Percentiles rank a stretch among this genome's conserved stretches.
phyloP scores from a whole-genome alignment of 1,139 yeast genomes.

The Blastobotrys proliferans region DNA sequence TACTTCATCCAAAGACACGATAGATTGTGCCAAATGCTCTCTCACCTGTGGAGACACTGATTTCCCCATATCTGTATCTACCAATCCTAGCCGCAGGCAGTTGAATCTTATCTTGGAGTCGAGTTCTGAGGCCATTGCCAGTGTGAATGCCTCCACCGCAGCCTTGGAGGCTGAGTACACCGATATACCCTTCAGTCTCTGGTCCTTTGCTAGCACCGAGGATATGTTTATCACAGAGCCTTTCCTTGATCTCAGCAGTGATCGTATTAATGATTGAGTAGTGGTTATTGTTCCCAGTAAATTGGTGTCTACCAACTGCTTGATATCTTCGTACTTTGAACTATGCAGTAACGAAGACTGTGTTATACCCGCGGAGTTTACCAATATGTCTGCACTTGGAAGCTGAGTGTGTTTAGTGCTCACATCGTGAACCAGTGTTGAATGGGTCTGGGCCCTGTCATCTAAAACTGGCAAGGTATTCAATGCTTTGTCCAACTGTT shows the following conservation, averaged over 20 bases:
- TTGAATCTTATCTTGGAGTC: conserved; percentile 53
- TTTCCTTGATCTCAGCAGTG: conserved; percentile 42
- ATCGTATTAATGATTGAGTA: conserved; percentile 45
- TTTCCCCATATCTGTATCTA: conserved; percentile 67
- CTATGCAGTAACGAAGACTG: conserved; percentile 54
- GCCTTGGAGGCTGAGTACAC: conserved; percentile 81
- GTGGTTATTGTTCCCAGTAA: conserved; percentile 62
- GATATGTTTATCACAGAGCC: conserved; percentile 62
- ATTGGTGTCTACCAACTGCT: conserved; percentile 54
- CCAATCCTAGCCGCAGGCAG: conserved; percentile 68
- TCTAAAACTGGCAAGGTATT: conserved; percentile 35
- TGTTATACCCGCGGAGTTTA: conserved; percentile 82
- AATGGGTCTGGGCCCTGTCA: conserved; percentile 45
- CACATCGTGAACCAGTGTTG: conserved; percentile 51
- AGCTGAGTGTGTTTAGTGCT: conserved; percentile 11
- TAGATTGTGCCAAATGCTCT: conserved; percentile 21
- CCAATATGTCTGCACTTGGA: conserved; percentile 42
- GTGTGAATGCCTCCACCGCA: conserved; percentile 62
- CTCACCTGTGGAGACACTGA: conserved; percentile 18
- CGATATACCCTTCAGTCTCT: conserved; percentile 58
- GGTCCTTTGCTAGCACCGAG: conserved; percentile 57
- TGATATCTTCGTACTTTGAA: conserved; percentile 44
- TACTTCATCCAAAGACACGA: conserved; percentile 29
- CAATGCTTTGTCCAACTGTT: conserved; percentile 37
- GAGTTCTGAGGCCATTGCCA: conserved; percentile 60